Evolutionary conservation across 306 rosid genomes (phyloP).

Genomic region (Cyclanthera cordifolia): DNA sequence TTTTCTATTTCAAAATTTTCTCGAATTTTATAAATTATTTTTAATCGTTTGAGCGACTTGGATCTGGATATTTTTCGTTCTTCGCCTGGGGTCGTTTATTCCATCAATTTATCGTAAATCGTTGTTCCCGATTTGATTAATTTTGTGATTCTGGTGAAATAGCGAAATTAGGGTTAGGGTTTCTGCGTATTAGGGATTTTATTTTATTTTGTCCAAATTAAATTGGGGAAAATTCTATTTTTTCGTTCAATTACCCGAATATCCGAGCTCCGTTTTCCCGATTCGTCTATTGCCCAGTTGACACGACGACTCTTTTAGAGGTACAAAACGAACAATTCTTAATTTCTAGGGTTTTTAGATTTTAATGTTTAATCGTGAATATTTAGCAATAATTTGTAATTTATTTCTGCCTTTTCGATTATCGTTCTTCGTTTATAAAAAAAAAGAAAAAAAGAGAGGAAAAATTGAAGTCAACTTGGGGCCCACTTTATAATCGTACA

Average conservation of each 20-base stretch:
- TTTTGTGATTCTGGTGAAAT: conserved; percentile 16
- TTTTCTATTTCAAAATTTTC: not conserved
- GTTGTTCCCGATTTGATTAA: conserved; percentile 20
- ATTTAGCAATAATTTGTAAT: not conserved
- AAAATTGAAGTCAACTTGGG: not conserved
- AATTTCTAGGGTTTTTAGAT: not conserved
- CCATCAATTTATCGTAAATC: not conserved
- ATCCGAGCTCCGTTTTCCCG: not conserved
- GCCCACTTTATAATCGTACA: not conserved
- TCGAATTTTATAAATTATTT: not conserved
- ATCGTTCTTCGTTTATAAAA: not conserved
- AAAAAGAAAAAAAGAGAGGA: no score
- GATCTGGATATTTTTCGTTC: not conserved
- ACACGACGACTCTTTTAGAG: not conserved
- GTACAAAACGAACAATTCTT: not conserved
- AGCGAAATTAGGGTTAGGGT: conserved; percentile 55
- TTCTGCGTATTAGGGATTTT: conserved; percentile 37
- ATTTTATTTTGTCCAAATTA: conserved; percentile 18
- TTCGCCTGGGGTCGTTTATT: not conserved
- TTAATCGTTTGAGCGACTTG: not conserved
- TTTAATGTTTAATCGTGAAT: not conserved
- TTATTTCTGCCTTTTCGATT: not conserved
- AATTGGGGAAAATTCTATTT: conserved; percentile 23
- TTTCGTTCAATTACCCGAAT: not conserved
- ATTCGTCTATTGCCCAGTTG: conserved; percentile 1